phyloP scores from a whole-genome alignment of 208 protist genomes.

The Histomonas meleagridis region DNA sequence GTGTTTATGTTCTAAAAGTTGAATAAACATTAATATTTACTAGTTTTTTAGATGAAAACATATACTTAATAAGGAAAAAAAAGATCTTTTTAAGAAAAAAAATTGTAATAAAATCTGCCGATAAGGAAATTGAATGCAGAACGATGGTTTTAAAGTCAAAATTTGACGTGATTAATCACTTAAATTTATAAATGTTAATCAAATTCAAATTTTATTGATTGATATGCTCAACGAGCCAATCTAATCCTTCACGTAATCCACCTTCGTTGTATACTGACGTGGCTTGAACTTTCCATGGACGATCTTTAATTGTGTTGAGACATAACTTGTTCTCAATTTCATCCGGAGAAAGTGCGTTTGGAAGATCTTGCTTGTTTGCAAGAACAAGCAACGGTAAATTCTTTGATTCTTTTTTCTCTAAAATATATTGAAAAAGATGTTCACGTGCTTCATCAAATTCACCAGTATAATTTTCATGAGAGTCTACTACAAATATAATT shows the following conservation, averaged over 20 bases:
- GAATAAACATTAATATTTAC: too few relatives aligned
- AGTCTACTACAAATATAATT: slow-evolving; percentile 88
- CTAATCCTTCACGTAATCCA: slow-evolving; percentile 81
- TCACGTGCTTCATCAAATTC: slow-evolving; percentile 55
- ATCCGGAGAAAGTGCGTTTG: slow-evolving; percentile 78
- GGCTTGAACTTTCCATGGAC: slow-evolving; percentile 74
- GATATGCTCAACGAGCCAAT: slow-evolving; percentile 68
- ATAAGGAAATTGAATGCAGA: too few relatives aligned
- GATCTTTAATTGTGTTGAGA: slow-evolving; percentile 70
- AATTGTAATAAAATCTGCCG: too few relatives aligned
- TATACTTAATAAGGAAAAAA: too few relatives aligned
- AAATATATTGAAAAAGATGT: slow-evolving; percentile 69
- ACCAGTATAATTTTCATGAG: slow-evolving; percentile 75
- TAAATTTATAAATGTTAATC: too few relatives aligned
- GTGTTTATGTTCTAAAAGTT: too few relatives aligned
- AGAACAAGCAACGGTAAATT: slow-evolving; percentile 83
- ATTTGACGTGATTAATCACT: too few relatives aligned
- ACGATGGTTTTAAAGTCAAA: too few relatives aligned
- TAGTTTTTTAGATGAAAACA: too few relatives aligned
- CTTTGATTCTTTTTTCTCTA: slow-evolving; percentile 77
- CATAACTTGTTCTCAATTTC: slow-evolving; percentile 84
- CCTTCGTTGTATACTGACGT: slow-evolving; percentile 78
- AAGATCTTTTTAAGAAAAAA: too few relatives aligned
- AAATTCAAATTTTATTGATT: too few relatives aligned
- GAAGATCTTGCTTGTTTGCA: slow-evolving; percentile 95